Evolutionary conservation across 768 basidiomycete species (phyloP), one percentile per base, ranked within the genome.

Genomic region (Phylloporus arenicola): DNA sequence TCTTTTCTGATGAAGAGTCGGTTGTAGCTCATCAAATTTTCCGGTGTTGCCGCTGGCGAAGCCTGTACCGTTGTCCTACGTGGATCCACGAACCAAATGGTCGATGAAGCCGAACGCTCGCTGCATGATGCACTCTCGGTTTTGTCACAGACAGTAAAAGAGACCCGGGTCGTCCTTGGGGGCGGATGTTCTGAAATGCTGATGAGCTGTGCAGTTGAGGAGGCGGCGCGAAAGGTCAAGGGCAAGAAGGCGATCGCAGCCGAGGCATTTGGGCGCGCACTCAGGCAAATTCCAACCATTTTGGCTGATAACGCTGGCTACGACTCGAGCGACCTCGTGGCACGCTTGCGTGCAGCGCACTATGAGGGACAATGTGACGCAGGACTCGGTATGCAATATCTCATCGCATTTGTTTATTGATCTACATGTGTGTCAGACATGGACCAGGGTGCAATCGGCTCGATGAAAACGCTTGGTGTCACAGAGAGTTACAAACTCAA

Each of bases 401-500:
- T 39, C 34, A 47, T 35, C 10, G 24, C 16, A 17, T 45, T 41
- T 19, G 14, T 24, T 16, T 43, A 9, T 14, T 55, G 39, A 54
- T 38, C 27, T 31, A 22, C 31, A 6, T 45, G 27, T 13, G 7
- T 9, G 13, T 12, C 64, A 92, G 95, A 97, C 64, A 94, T 99
- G 93, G 80, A 92, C 29, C 63, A 82, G 40, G 95, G 91, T 3
- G 70, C 73, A 1, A 84, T 99, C 48, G 92, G 80, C 0, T 93
- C 91, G 7, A 97, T 99, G 96, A 76, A 70, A 58, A 70, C 82
- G 43, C 74, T 95, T 11, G 96, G 96, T 29, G 72, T 99, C 33
- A 97, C 94, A 0, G 95, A 99, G 73, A 93, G 90, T 59, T 99
- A 92, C 72, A 98, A 98, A 75, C 76, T 99, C 56, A 99, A 99